Conservation (phyloP, 495 filamentous ascomycete genomes). For the Articulospora tetracladia region DNA sequence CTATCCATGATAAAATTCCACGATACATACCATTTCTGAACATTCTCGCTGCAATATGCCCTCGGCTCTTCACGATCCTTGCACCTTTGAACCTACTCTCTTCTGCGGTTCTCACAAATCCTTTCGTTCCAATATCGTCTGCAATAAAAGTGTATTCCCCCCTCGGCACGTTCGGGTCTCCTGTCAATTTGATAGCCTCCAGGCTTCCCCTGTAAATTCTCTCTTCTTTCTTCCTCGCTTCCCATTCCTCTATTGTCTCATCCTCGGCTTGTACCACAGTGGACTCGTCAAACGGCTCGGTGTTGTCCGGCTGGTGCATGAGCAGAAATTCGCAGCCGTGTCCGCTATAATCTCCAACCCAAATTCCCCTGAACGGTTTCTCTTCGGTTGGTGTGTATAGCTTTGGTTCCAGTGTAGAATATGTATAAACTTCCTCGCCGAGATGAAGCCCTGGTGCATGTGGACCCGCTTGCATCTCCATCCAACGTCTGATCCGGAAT, state of each 20-base stretch:
- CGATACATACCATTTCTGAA: constrained; percentile 64
- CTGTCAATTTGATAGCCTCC: constrained; percentile 85
- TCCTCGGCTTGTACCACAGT: constrained; percentile 26
- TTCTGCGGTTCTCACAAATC: constrained; percentile 49
- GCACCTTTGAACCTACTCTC: constrained; percentile 70
- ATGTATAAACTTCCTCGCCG: constrained; percentile 69
- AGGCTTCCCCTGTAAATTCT: constrained; percentile 54
- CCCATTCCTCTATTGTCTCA: constrained; percentile 38
- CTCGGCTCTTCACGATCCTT: constrained; percentile 68
- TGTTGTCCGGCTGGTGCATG: constrained; percentile 62
- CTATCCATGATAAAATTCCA: background rate
- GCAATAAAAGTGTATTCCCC: constrained; percentile 78
- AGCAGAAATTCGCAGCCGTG: constrained; percentile 90
- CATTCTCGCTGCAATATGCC: constrained; percentile 69
- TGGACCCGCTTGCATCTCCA: constrained; percentile 18
- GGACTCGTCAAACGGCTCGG: constrained; percentile 27
- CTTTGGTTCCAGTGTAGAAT: constrained; percentile 64
- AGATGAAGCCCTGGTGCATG: constrained; percentile 35
- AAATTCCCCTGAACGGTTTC: constrained; percentile 84
- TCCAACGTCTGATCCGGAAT: constrained; percentile 73
- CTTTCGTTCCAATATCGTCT: constrained; percentile 65
- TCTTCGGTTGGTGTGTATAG: constrained; percentile 73
- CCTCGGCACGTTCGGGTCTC: constrained; percentile 82
- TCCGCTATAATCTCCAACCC: constrained; percentile 83
- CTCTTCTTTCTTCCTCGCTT: constrained; percentile 31